Evolutionary conservation across 2,329 filamentous ascomycete genomes (phyloP), one percentile per base, ranked within the genome.

Genomic region (Lasiodiplodia gonubiensis): DNA sequence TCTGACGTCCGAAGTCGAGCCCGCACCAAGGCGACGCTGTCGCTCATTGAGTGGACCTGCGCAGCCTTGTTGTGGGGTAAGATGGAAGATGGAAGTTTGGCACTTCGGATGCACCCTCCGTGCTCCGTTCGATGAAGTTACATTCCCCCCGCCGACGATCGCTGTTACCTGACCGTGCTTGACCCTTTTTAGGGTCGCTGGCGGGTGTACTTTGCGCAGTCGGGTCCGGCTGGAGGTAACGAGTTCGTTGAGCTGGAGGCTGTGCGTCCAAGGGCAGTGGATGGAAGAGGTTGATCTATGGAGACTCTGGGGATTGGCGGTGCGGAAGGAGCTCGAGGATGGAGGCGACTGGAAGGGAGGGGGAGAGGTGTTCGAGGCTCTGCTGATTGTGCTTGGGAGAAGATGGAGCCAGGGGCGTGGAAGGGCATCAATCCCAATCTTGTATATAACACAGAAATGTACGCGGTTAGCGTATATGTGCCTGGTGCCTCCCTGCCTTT

Each of bases 181-280:
- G 59, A 63, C 18, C 59, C 30, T 30, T 21, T 14, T 25, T 63
- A 30, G 46, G 59, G n/a, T 63, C 59, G 59, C 59, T 63, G 59
- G 42, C 21, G 10, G 59, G 59, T 46, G 59, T 63, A 63, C 59
- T 49, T 33, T 51, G 59, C 59, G 59, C 46, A 37, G 59, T 63
- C 59, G 46, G 59, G 46, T 35, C 33, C 42, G 57, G 57, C 57
- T 61, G 46, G 59, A 27, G 4, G 27, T 51, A n/a, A 51, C 59
- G 59, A 51, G 59, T 51, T 63, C 42, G 59, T 63, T 51, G 59
- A 63, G 59, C 59, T 63, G 59, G 42, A 63, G 46, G 30, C 27
- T 33, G 46, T 35, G 57, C 57, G 25, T 49, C 59, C n/a, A 2
- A 6, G 25, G 25, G 39, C 57, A 49, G 57, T 27, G 39, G 57